These are phyloP conservation scores for Paramecium pentaurelia DNA, from an alignment of 73 alveolate species.

Conservation along the genomic window DNA sequence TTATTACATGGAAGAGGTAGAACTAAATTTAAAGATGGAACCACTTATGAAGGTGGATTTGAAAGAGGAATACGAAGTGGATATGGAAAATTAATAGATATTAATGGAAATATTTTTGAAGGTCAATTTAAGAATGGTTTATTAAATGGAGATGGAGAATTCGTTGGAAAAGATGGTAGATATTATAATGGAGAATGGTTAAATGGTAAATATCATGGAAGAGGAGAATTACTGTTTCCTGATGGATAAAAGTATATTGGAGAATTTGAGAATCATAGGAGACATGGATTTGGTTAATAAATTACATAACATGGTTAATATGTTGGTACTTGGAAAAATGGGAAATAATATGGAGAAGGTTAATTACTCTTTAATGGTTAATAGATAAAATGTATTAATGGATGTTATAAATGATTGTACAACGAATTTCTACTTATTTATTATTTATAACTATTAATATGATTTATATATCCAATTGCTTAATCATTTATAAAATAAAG, in stretches of 20 bases:
- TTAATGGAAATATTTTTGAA: slow-evolving; percentile 43
- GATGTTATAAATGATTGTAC: background rate
- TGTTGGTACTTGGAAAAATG: slow-evolving; percentile 52
- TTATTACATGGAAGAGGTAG: background rate
- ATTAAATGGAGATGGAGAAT: slow-evolving; percentile 64
- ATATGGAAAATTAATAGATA: slow-evolving; percentile 43
- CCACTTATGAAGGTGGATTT: slow-evolving; percentile 48
- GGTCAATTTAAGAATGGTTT: slow-evolving; percentile 58
- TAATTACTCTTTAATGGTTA: background rate
- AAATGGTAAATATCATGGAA: slow-evolving; percentile 56
- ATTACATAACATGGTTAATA: slow-evolving; percentile 19
- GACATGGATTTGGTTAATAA: slow-evolving; percentile 5
- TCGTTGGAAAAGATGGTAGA: slow-evolving; percentile 44
- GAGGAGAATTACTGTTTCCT: slow-evolving; percentile 54
- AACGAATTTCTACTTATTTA: background rate
- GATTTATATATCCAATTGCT: background rate
- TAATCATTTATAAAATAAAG: background rate
- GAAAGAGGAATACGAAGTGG: slow-evolving; percentile 55
- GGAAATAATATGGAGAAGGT: slow-evolving; percentile 59
- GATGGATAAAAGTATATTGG: slow-evolving; percentile 62
- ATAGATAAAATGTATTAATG: background rate
- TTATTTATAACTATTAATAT: background rate
- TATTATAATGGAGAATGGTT: slow-evolving; percentile 61
- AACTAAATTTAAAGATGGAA: background rate
- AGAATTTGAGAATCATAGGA: background rate